These are phyloP conservation scores for Chrysanthemum makinoi DNA, from an alignment of 129 eudicot genomes.

Conservation along the genomic window DNA sequence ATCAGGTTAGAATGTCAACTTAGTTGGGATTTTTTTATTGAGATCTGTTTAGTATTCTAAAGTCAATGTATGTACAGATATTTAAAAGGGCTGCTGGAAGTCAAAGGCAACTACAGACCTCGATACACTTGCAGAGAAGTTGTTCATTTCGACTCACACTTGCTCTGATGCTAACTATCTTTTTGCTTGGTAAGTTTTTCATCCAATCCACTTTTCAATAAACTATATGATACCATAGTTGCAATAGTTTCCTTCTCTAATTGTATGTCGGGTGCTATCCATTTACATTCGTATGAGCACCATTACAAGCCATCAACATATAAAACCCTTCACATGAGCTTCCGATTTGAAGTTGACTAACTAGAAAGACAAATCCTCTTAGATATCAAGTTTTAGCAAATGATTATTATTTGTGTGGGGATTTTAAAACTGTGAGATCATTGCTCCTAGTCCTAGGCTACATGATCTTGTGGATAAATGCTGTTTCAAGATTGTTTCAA, in stretches of 20 bases:
- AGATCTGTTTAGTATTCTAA: constrained; percentile 16
- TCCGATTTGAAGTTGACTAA: constrained; percentile 8
- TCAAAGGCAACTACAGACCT: constrained; percentile 57
- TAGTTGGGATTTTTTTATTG: constrained; percentile 1
- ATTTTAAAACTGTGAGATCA: neutral
- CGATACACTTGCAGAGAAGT: constrained; percentile 37
- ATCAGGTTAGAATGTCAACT: constrained; percentile 49
- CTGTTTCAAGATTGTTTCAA: constrained; percentile 1
- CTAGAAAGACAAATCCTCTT: constrained; percentile 8
- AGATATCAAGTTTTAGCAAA: neutral
- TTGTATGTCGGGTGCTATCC: neutral
- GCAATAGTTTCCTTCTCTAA: neutral
- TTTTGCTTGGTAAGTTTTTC: constrained; percentile 63
- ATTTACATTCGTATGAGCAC: neutral
- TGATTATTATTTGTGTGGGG: constrained; percentile 1
- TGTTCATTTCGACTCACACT: constrained; percentile 50
- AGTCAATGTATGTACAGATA: constrained; percentile 46
- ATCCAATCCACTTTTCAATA: neutral
- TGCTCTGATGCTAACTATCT: constrained; percentile 57
- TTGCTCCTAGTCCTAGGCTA: constrained; percentile 6
- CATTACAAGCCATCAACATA: constrained; percentile 2
- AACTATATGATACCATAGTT: neutral
- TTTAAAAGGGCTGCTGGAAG: constrained; percentile 48
- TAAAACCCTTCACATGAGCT: neutral
- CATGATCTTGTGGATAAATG: constrained; percentile 5